Conservation (phyloP, 1,284 basidiomycete genomes). For the Boletus sp. region DNA sequence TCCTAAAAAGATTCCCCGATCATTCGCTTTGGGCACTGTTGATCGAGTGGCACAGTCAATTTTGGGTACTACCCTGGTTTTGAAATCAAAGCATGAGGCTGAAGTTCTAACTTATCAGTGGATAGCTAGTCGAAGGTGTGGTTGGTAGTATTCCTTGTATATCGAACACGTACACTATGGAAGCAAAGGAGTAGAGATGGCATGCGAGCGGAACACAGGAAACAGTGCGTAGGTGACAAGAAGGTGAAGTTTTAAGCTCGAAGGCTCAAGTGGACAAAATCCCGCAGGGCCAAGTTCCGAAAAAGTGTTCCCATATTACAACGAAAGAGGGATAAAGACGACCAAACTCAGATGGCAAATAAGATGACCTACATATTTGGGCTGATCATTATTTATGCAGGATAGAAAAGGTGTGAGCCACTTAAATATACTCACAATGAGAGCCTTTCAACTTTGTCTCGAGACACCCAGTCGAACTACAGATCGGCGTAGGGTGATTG, state of each 20-base stretch:
- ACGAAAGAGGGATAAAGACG: too few species aligned
- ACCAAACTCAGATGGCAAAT: too few species aligned
- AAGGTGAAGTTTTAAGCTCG: neutral
- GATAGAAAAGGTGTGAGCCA: too few species aligned
- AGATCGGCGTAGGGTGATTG: neutral
- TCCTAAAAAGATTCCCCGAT: neutral
- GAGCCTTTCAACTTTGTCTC: too few species aligned
- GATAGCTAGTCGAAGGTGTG: neutral
- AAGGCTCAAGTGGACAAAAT: neutral
- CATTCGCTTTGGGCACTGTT: neutral
- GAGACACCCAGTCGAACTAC: too few species aligned
- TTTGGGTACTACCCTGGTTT: neutral
- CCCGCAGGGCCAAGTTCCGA: neutral
- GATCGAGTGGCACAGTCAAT: neutral
- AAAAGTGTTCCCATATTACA: neutral
- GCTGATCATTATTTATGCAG: too few species aligned
- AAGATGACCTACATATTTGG: too few species aligned
- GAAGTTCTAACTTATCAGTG: neutral
- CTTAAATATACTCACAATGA: too few species aligned
- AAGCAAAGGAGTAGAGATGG: neutral
- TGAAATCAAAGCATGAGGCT: constrained; percentile 2
- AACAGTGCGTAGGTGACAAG: neutral
- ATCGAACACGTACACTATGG: neutral
- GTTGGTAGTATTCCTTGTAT: neutral
- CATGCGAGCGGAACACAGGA: neutral